Percentiles rank a stretch among this genome's conserved stretches.
These are phyloP conservation scores for Suhomyces guaymorum DNA, from an alignment of 1,139 yeast species.

Conservation along the genomic window DNA sequence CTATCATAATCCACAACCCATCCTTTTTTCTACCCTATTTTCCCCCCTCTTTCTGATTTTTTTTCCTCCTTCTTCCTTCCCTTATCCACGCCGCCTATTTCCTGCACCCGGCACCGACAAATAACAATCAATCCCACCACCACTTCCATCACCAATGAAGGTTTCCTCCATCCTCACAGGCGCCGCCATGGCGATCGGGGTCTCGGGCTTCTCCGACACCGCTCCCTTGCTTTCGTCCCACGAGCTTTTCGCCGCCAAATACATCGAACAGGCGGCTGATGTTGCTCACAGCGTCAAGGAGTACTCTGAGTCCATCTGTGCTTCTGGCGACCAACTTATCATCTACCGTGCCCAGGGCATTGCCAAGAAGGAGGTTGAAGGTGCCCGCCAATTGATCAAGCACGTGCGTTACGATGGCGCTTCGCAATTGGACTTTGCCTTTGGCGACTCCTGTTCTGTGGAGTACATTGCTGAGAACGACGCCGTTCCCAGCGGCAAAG, in stretches of 20 bases:
- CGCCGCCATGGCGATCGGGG: slow-evolving; percentile 13
- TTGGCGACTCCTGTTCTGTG: slow-evolving; percentile 19
- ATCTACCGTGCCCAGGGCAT: slow-evolving; percentile 30
- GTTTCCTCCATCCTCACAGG: slow-evolving; percentile 15
- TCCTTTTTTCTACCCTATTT: too few relatives aligned
- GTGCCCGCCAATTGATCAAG: slow-evolving; percentile 22
- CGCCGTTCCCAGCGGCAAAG: slow-evolving; percentile 6
- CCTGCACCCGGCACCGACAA: slow-evolving; percentile 8
- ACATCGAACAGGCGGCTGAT: slow-evolving; percentile 23
- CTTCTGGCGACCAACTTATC: slow-evolving; percentile 16
- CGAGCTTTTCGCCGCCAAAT: slow-evolving; percentile 16
- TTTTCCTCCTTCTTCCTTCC: too few relatives aligned
- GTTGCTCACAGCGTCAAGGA: slow-evolving; percentile 19
- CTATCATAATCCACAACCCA: too few relatives aligned
- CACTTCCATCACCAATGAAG: slow-evolving; percentile 17
- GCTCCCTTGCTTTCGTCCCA: slow-evolving; percentile 29
- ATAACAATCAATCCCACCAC: slow-evolving; percentile 1
- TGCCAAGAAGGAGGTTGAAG: slow-evolving; percentile 5
- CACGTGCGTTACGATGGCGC: slow-evolving; percentile 34
- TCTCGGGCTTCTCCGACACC: slow-evolving; percentile 35
- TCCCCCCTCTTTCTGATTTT: too few relatives aligned
- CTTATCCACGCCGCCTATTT: too few relatives aligned
- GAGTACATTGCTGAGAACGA: slow-evolving; percentile 12
- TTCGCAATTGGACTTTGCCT: slow-evolving; percentile 25
- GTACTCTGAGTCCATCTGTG: slow-evolving; percentile 22